phyloP scores from a whole-genome alignment of 441 rosid species.

The Hura crepitans region DNA sequence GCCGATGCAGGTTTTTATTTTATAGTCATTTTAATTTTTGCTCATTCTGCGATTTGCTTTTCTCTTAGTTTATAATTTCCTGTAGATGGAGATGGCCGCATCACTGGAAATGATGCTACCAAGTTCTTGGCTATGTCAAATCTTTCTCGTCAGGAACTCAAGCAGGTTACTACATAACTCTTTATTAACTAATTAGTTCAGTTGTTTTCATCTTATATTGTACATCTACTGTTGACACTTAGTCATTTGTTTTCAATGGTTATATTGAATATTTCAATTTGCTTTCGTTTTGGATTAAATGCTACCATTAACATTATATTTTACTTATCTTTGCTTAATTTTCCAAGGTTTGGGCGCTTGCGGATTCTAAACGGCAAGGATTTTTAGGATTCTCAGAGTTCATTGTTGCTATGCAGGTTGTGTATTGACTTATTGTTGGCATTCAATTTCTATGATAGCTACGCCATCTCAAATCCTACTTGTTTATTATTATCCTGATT shows the following conservation, averaged over 20 bases:
- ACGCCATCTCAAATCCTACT: neutral
- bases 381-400: conserved; percentile 69
- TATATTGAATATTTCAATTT: too few relatives aligned
- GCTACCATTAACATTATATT: neutral
- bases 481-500: conserved; percentile 6
- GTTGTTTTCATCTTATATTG: too few relatives aligned
- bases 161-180: conserved; percentile 45
- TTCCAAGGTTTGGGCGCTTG: conserved; percentile 70
- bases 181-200: neutral
- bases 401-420: conserved; percentile 74
- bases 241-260: too few relatives aligned
- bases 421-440: neutral
- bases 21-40: neutral
- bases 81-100: conserved; percentile 71
- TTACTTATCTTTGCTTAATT: neutral
- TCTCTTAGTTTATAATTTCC: too few relatives aligned
- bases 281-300: too few relatives aligned
- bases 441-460: neutral
- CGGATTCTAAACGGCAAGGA: conserved; percentile 77
- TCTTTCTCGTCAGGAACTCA: conserved; percentile 77
- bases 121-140: conserved; percentile 69
- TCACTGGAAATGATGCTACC: conserved; percentile 70
- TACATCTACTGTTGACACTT: too few relatives aligned
- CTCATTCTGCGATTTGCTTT: neutral
- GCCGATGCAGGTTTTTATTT: conserved; percentile 63